A percentile compares a stretch with the other conserved stretches of the same genome.
Conservation (phyloP, 257 asterid genomes). For the Vinca minor region DNA sequence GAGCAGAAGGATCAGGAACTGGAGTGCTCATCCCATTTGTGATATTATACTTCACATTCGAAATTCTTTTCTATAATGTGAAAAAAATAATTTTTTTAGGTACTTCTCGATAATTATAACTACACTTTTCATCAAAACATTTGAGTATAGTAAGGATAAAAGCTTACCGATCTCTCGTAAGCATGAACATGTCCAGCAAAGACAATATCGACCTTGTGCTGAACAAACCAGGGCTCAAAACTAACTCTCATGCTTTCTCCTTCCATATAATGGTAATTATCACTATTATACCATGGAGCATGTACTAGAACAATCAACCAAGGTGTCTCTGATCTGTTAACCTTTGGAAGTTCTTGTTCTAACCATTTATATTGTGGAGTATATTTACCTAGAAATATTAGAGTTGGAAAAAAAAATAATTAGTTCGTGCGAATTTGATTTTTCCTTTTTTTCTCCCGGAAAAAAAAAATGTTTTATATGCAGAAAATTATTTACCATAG, state of each 20-base stretch:
- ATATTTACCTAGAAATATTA: constrained; percentile 26
- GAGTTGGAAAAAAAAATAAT: background rate
- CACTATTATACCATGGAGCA: constrained; percentile 39
- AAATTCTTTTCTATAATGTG: constrained; percentile 29
- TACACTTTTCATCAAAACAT: too few species aligned
- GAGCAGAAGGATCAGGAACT: constrained; percentile 34
- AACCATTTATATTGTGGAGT: constrained; percentile 47
- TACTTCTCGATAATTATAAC: too few species aligned
- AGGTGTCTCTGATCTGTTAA: constrained; percentile 39
- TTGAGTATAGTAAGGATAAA: background rate
- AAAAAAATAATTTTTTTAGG: background rate
- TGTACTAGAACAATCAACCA: constrained; percentile 45
- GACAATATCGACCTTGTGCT: constrained; percentile 41
- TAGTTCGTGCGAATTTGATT: too few species aligned
- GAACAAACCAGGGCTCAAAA: constrained; percentile 45
- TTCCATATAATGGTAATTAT: constrained; percentile 47
- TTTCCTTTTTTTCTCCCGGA: too few species aligned
- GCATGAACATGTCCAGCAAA: constrained; percentile 52
- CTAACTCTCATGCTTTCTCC: constrained; percentile 48
- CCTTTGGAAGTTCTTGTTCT: constrained; percentile 31
- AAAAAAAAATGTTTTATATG: background rate
- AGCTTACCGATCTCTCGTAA: constrained; percentile 42
- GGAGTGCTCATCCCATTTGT: constrained; percentile 38
- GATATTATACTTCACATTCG: constrained; percentile 38
- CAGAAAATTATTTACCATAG: constrained; percentile 23